Conservation (phyloP, 768 basidiomycete genomes). For the Leccinum boreale region DNA sequence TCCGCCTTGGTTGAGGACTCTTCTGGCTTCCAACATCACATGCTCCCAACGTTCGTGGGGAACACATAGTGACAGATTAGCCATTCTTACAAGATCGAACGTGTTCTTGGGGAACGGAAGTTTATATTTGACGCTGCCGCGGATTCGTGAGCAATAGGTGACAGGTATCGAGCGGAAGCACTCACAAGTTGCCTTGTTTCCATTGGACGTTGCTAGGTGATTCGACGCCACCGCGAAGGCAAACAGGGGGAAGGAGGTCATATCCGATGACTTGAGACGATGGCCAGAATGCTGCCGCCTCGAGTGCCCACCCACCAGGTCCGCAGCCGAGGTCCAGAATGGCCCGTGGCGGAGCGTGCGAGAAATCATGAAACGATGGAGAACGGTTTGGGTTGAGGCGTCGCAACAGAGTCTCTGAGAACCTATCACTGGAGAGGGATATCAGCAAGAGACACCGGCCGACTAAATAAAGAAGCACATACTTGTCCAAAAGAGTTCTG, state of each 20-base stretch:
- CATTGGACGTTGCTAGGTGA: slow-evolving; percentile 44
- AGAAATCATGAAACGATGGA: slow-evolving; percentile 59
- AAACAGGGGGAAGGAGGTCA: slow-evolving; percentile 49
- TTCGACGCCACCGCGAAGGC: slow-evolving; percentile 34
- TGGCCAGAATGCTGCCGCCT: slow-evolving; percentile 64
- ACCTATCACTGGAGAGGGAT: slow-evolving; percentile 50
- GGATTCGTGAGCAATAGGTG: slow-evolving; percentile 11
- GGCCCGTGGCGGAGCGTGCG: slow-evolving; percentile 44
- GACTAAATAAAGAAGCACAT: slow-evolving; percentile 19
- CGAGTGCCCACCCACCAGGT: slow-evolving; percentile 61
- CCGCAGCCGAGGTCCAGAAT: slow-evolving; percentile 81
- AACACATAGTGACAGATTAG: slow-evolving; percentile 60
- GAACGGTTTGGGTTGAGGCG: slow-evolving; percentile 51
- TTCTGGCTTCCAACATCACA: slow-evolving; percentile 56
- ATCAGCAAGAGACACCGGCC: slow-evolving; percentile 11
- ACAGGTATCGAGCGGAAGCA: slow-evolving; percentile 6
- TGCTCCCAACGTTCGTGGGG: slow-evolving; percentile 58
- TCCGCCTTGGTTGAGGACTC: slow-evolving; percentile 60
- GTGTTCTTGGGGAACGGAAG: slow-evolving; percentile 61
- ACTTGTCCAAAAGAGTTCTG: slow-evolving; percentile 56
- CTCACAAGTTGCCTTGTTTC: slow-evolving; percentile 68
- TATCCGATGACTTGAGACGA: slow-evolving; percentile 58
- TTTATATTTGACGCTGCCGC: slow-evolving; percentile 45
- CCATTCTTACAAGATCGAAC: slow-evolving; percentile 75
- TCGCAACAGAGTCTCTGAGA: slow-evolving; percentile 49